A percentile compares a stretch with the other conserved stretches of the same genome.
Evolutionary conservation across 2,329 filamentous ascomycete species (phyloP).

Genomic region (Phoma sp.): DNA sequence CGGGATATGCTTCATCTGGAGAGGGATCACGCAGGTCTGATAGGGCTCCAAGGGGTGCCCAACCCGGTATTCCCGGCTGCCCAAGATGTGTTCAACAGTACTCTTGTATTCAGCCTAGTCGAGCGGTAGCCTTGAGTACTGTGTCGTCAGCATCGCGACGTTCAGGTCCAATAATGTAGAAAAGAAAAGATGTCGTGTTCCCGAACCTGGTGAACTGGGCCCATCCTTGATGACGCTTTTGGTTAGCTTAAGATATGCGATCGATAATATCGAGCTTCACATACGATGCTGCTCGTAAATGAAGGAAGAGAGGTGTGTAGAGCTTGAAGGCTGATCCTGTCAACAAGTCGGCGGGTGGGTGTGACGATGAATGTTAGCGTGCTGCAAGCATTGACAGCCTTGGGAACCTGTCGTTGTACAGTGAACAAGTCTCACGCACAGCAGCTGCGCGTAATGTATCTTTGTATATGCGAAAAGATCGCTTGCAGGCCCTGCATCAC

Average conservation of each 20-base stretch:
- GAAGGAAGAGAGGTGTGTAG: background rate
- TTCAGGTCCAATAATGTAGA: no score
- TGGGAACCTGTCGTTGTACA: conserved; percentile 1
- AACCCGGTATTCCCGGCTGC: conserved; percentile 2
- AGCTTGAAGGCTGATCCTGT: background rate
- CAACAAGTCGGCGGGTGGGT: background rate
- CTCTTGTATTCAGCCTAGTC: background rate
- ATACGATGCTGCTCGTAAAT: background rate
- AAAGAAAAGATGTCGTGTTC: no score
- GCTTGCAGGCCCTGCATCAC: conserved; percentile 23
- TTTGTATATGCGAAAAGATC: background rate
- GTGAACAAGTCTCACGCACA: background rate
- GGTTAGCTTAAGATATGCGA: no score
- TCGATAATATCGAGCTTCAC: background rate
- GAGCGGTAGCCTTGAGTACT: background rate
- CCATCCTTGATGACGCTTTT: no score
- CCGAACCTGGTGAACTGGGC: no score
- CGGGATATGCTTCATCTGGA: background rate
- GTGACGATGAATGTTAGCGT: background rate
- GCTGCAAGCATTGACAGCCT: background rate
- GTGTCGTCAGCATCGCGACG: background rate
- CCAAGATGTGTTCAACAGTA: background rate
- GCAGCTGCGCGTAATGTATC: conserved; percentile 8
- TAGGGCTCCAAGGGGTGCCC: conserved; percentile 3
- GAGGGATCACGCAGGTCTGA: background rate